Base-by-base conservation (phyloP, 371 early-diverging fungal genomes). In the Apophysomyces elegans region DNA sequence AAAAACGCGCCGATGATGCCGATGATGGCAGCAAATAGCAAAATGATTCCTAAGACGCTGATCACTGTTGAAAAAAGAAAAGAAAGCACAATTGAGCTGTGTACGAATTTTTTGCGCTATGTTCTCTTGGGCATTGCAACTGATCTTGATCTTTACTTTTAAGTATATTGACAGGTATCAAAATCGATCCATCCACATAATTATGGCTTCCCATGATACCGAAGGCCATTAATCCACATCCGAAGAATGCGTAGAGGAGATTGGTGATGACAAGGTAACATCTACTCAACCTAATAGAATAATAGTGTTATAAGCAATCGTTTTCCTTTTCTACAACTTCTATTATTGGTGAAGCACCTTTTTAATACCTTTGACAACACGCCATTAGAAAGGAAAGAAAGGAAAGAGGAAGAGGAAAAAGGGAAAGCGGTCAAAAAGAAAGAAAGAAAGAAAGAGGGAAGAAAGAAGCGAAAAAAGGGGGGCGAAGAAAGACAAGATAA, bases 321-420 rank as follows among this genome's bases (percentile, higher is more conserved):
- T 50, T 50, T 18, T 50, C 21, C 21, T 50, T 9, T 32, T 50
- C 21, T 2, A 21, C 21, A 21, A 9, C 21, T 50, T 65, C 45
- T 54, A 56, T 45, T 13, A 8, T 16, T 57, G 39, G 35, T 38
- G 37, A 60, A 56, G 16, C 14, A 57, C 37, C 37, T 58, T 37
- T 45, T 18, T 68, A 37, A 43, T 59, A 80, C 80, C 77, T 74
- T 73, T 77, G 76, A 77, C 80, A 80, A 68, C 80, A 80, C 46
- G 71, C 37, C 80, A 80, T 80, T 26, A 6, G 59, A 57, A 41
- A 50, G 45, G 37, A 32, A 54, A 37, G 60, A 32, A 47, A 43
- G 38, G 14, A 59, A 43, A 26, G 36, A 59, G 56, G 38, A 35
- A 66, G 61, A 5, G 41, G 56, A 54, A 50, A 39, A 9, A 50